phyloP scores from a whole-genome alignment of 257 asterid genomes.

The Solanum lycopersicoides region DNA sequence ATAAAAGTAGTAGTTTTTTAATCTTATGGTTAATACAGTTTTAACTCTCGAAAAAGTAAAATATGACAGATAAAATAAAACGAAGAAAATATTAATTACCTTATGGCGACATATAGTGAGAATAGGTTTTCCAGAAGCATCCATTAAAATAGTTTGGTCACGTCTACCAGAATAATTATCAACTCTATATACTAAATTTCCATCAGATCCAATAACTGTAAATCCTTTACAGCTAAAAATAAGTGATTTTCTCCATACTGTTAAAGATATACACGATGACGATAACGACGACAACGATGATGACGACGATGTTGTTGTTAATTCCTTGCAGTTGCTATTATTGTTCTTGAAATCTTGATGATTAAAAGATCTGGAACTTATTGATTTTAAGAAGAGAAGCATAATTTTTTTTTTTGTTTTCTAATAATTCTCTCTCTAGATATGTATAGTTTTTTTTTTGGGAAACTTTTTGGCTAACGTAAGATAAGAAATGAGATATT shows the following conservation, averaged over 20 bases:
- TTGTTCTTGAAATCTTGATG: neutral
- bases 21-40: neutral
- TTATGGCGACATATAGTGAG: constrained; percentile 50
- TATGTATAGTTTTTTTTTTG: neutral
- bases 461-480: constrained; percentile 1
- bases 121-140: constrained; percentile 52
- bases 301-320: neutral
- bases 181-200: constrained; percentile 54
- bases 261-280: constrained; percentile 21
- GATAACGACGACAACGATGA: neutral
- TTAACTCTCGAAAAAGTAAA: too few relatives aligned
- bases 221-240: constrained; percentile 56
- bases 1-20: neutral
- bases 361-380: constrained; percentile 27
- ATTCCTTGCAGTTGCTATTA: neutral
- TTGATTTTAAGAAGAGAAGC: constrained; percentile 38
- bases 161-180: constrained; percentile 51
- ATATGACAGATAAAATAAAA: neutral
- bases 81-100: constrained; percentile 10
- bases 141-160: constrained; percentile 47
- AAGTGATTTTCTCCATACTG: constrained; percentile 84
- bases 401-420: neutral
- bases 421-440: neutral
- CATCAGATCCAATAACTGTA: constrained; percentile 57
- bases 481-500: constrained; percentile 9